Evolutionary conservation across 2,329 filamentous ascomycete genomes (phyloP), one percentile per base, ranked within the genome.

Genomic region (Talaromyces piceae): DNA sequence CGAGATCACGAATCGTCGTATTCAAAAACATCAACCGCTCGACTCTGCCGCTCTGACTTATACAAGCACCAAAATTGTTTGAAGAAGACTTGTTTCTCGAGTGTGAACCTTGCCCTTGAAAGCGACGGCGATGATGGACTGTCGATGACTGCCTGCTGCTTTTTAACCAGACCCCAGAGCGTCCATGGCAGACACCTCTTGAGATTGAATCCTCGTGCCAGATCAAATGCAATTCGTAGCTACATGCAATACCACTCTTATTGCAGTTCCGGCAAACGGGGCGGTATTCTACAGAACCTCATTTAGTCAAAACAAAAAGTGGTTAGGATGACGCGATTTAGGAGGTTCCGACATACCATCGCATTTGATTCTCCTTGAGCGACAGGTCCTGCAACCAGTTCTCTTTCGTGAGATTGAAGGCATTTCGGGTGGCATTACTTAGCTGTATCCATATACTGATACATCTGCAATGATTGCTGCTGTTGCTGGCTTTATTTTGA

Each of bases 141-240:
- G 46, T 13, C 48, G 30, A n/a, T n/a, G 18, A 9, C 28, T 37
- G 45, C n/a, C 51, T 49, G 9, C 48, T 54, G 37, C 45, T 47
- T 31, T 63, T 63, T 4, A 56, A 58, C 59, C 60, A 63, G 26
- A 63, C 57, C 3, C 59, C 59, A 22, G 39, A 31, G 4, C 59
- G 46, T 18, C 60, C 62, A 57, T 63, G 62, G 33, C 58, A 64
- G 3, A 63, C 41, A 2, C 59, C 60, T 28, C 57, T 56, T 5
- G 61, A 57, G 27, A 62, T 33, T 7, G 57, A 61, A 47, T 63
- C 60, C 46, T 64, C 58, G 18, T 59, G 56, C 60, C 61, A 64
- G 8, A 49, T 57, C 5, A 63, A 37, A 22, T 55, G 56, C 13
- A 63, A 41, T 22, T 56, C 54, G 45, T 63, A 63, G 26, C 45